Conservation (phyloP, 1,284 basidiomycete genomes). For the Rhodofomes roseus region DNA sequence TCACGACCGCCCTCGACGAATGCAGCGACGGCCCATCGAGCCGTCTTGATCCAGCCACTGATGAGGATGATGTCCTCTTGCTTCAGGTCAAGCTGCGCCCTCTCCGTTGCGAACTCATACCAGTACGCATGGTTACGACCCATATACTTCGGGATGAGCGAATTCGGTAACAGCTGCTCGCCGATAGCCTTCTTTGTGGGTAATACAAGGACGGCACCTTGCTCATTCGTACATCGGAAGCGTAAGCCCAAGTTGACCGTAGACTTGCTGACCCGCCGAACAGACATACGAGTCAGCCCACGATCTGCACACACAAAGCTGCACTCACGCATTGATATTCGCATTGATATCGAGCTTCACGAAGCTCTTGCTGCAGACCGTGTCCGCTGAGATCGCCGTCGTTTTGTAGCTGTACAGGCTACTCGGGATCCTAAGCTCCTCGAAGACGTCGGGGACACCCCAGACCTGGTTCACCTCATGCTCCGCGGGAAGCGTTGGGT, state of each 20-base stretch:
- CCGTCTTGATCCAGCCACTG: slow-evolving; percentile 7
- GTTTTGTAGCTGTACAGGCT: neutral
- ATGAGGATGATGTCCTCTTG: slow-evolving; percentile 6
- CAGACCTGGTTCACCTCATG: slow-evolving; percentile 15
- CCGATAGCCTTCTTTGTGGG: neutral
- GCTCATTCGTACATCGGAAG: neutral
- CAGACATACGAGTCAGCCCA: neutral
- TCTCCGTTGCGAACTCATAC: neutral
- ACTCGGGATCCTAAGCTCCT: neutral
- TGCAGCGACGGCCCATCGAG: slow-evolving; percentile 7
- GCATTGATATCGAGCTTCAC: neutral
- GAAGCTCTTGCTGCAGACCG: neutral
- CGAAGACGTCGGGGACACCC: slow-evolving; percentile 12
- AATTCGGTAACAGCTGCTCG: neutral
- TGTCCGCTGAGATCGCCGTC: neutral
- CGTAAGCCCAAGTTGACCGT: neutral
- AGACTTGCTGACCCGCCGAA: neutral
- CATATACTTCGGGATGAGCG: neutral
- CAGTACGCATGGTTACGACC: neutral
- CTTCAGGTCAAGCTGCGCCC: neutral
- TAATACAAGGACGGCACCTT: neutral
- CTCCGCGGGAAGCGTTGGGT: slow-evolving; percentile 9
- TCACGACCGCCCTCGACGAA: neutral
- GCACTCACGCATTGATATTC: neutral
- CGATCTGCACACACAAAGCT: neutral